These are phyloP conservation scores for Leccinum pachyderme DNA, from an alignment of 1,284 basidiomycete species.

Conservation along the genomic window DNA sequence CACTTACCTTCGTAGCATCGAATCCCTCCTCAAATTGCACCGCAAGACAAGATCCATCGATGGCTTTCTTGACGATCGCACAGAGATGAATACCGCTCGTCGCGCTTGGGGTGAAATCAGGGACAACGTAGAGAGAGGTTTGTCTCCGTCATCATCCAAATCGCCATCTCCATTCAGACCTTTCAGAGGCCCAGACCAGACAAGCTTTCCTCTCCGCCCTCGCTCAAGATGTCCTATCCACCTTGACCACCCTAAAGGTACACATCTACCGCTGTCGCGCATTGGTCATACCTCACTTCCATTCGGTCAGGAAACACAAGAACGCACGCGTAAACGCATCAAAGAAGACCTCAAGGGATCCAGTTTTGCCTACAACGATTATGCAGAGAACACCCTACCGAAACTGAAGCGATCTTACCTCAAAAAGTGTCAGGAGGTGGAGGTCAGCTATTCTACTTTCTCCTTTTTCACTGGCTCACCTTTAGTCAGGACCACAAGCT, in stretches of 20 bases:
- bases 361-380: constrained; percentile 69
- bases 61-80: constrained; percentile 59
- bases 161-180: neutral
- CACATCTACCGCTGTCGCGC: constrained; percentile 8
- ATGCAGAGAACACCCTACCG: constrained; percentile 71
- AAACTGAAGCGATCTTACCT: constrained; percentile 75
- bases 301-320: constrained; percentile 71
- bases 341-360: constrained; percentile 85
- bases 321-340: constrained; percentile 84
- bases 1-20: constrained; percentile 49
- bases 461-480: constrained; percentile 11
- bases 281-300: constrained; percentile 4
- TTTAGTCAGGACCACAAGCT: constrained; percentile 57
- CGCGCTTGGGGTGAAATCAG: constrained; percentile 80
- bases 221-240: constrained; percentile 68
- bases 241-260: constrained; percentile 68
- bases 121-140: constrained; percentile 80
- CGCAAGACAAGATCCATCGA: constrained; percentile 69
- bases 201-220: constrained; percentile 74
- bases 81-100: constrained; percentile 60
- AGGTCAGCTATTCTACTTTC: constrained; percentile 45
- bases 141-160: constrained; percentile 13
- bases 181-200: constrained; percentile 75
- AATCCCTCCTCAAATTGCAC: constrained; percentile 69
- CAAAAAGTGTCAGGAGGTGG: constrained; percentile 80